Base-by-base conservation (phyloP, 371 early-diverging fungal genomes). In the Syncephalastrum monosporum region DNA sequence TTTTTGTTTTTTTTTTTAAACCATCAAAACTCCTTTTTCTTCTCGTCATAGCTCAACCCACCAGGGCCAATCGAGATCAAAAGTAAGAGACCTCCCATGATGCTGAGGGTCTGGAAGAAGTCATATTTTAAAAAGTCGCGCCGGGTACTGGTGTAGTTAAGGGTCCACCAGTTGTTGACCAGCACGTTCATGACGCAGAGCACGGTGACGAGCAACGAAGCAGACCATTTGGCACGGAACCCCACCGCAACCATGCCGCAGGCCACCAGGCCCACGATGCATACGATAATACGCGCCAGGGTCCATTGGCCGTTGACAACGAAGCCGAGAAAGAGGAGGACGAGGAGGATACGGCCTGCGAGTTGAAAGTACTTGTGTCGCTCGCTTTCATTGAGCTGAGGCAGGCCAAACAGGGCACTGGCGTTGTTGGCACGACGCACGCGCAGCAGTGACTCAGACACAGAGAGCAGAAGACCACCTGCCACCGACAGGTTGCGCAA, bases 91-190 rank as follows among this genome's bases (percentile, higher is more conserved):
- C 97, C 97, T 38, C 97, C 97, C 77, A 94, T 84, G 75, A 96
- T 92, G 21, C 94, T 93, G 27, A 96, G 77, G n/a, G 91, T 96
- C 72, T 97, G 97, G 88, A 96, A 97, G 66, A 97, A 97, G 77
- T 97, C 97, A 72, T 96, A 97, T 69, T 94, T 91, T 63, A 92
- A 81, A 69, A 95, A 96, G 55, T 97, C 97, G 58, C 86, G 79
- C 55, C 86, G 85, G 48, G 82, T 73, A 45, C 82, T 75, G 49
- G 85, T 87, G 64, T 90, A 90, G 47, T 90, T 72, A 4, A 88
- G 80, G 14, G 42, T 15, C 96, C 96, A 96, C 94, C 95, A 97
- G 82, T 95, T 92, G 75, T 97, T 96, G 53, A 93, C 82, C 25
- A 91, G 59, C 50, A 97, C 75, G 68, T 97, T 96, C 68, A 87